Evolutionary conservation across 2,329 filamentous ascomycete genomes (phyloP), one percentile per base, ranked within the genome.

Genomic region (Daldinia sp.): DNA sequence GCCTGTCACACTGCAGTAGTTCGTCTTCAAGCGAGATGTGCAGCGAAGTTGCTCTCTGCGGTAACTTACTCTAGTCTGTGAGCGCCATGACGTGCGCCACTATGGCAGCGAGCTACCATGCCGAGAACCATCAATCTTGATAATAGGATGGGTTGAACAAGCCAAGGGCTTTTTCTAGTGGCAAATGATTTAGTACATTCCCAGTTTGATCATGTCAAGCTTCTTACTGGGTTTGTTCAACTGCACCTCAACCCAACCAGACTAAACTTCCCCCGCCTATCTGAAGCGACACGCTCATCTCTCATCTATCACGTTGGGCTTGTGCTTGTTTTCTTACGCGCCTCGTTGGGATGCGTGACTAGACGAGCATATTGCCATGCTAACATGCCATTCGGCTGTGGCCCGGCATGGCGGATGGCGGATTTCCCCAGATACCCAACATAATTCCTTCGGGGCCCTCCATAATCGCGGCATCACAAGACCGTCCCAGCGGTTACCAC

Each of bases 361-460:
- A 30, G 35, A 44, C 65, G 30, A 65, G 62, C 61, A 65, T 51
- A 46, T 41, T 53, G 57, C 57, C 48, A 65, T 64, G 44, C 55
- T 55, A 68, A 63, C 60, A 68, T 67, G 23, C 68, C 63, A 69
- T 69, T 62, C 66, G 62, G 59, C 62, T 71, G 61, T 71, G 63
- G 63, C 54, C 66, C 69, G 66, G 61, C 44, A 70, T 72, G 53
- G 60, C 67, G 67, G 69, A 67, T 71, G 51, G 53, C 69, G 67
- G 69, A 68, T 72, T 70, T 69, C 69, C 69, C 67, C 69, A 72
- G 69, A 72, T 58, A 67, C 58, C 67, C 67, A 70, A 69, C 69
- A 65, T 51, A 63, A 35, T 57, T 65, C 59, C 35, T 62, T 68
- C 60, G 48, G 61, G 59, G 64, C 46, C 59, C 60, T 56, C 64